Evolutionary conservation across 768 basidiomycete species (phyloP).

Genomic region (Rhizopogon roseolus): DNA sequence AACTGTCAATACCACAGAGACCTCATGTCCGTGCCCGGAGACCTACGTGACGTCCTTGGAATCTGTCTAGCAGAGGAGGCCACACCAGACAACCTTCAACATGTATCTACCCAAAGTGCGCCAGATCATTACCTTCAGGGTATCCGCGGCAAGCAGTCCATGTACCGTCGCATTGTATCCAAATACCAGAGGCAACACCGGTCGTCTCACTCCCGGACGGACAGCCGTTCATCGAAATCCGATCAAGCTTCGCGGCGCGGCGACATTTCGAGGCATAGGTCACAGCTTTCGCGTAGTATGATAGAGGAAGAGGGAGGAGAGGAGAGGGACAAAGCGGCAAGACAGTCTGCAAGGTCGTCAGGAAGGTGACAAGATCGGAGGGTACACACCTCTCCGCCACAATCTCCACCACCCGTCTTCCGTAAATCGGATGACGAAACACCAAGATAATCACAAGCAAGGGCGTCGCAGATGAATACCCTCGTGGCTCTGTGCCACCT

Average conservation of each 20-base stretch:
- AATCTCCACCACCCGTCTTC: slow-evolving; percentile 23
- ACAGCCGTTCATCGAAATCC: slow-evolving; percentile 53
- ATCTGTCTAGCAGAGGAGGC: slow-evolving; percentile 90
- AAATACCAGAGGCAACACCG: slow-evolving; percentile 47
- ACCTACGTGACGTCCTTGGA: slow-evolving; percentile 86
- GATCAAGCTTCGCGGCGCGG: slow-evolving; percentile 34
- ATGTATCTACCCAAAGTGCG: slow-evolving; percentile 88
- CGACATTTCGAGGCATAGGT: slow-evolving; percentile 42
- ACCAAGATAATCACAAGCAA: slow-evolving; percentile 6
- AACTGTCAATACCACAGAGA: slow-evolving; percentile 49
- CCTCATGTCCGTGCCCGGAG: slow-evolving; percentile 80
- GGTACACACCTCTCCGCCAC: slow-evolving; percentile 20
- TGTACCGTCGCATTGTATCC: slow-evolving; percentile 73
- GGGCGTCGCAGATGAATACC: slow-evolving; percentile 8
- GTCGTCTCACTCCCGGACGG: slow-evolving; percentile 51
- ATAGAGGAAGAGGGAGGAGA: slow-evolving; percentile 31
- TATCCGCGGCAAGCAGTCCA: slow-evolving; percentile 85
- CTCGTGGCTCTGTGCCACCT: slow-evolving; percentile 2
- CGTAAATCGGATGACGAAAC: slow-evolving; percentile 28
- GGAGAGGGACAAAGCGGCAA: slow-evolving; percentile 35
- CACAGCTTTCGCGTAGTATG: slow-evolving; percentile 41
- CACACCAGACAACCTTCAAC: slow-evolving; percentile 75
- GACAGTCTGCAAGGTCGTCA: slow-evolving; percentile 39
- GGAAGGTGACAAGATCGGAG: slow-evolving; percentile 25
- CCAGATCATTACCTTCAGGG: slow-evolving; percentile 91